Conservation (phyloP, 495 filamentous ascomycete genomes). For the Penicillium goetzii region DNA sequence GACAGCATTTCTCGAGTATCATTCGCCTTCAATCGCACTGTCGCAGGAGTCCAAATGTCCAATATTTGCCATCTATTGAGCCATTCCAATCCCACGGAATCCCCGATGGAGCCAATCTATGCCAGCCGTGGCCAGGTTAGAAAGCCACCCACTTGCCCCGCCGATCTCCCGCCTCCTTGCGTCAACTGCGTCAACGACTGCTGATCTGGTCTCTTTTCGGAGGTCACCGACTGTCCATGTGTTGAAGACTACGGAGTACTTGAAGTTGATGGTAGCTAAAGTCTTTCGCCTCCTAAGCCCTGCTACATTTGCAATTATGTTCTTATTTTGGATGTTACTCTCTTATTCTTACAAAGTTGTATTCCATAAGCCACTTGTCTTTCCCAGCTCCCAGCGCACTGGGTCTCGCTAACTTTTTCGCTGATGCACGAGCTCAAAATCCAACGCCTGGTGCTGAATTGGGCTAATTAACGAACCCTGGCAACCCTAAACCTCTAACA, state of each 20-base stretch:
- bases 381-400: not conserved
- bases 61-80: not conserved
- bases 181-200: slow-evolving; percentile 22
- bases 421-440: not conserved
- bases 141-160: slow-evolving; percentile 17
- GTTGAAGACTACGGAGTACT: too few species aligned
- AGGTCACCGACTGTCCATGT: not conserved
- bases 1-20: not conserved
- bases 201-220: slow-evolving; percentile 22
- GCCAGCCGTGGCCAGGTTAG: not conserved
- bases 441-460: not conserved
- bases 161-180: slow-evolving; percentile 33
- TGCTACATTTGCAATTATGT: not conserved
- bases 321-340: not conserved
- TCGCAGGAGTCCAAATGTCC: not conserved
- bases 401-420: not conserved
- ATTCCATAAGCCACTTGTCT: not conserved
- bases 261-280: not conserved
- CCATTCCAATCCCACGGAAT: not conserved
- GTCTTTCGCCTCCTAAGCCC: not conserved
- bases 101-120: slow-evolving; percentile 4
- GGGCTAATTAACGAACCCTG: not conserved
- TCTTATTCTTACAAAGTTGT: not conserved
- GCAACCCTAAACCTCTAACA: not conserved
- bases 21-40: not conserved